Conservation (phyloP, 2,329 filamentous ascomycete species). For the Colletotrichum sidae region DNA sequence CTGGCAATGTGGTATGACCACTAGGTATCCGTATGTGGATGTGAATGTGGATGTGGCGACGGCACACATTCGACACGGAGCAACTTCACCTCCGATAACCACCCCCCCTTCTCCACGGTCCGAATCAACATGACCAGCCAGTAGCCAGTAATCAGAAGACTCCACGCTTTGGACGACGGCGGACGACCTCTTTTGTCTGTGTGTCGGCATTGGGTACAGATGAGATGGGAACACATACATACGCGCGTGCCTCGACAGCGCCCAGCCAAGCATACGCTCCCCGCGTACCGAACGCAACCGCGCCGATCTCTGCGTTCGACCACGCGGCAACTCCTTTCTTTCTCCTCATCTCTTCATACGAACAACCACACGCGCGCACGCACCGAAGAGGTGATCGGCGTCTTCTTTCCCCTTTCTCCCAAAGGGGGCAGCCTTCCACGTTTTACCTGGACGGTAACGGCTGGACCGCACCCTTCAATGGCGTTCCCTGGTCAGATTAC, state of each 20-base stretch:
- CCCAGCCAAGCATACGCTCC: constrained; percentile 14
- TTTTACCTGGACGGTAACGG: background rate
- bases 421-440: no score
- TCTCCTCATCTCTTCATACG: constrained; percentile 16
- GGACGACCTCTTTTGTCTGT: constrained; percentile 8
- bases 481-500: background rate
- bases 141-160: background rate
- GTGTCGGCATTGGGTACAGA: background rate
- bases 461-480: constrained; percentile 6
- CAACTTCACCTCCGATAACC: background rate
- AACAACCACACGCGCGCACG: background rate
- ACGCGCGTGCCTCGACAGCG: background rate
- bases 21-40: no score
- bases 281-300: constrained; percentile 27
- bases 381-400: constrained; percentile 18
- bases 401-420: constrained; percentile 23
- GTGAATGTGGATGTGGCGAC: no score
- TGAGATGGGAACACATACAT: background rate
- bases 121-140: background rate
- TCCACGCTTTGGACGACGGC: background rate
- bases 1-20: no score
- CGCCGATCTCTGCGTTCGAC: constrained; percentile 25
- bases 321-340: constrained; percentile 22
- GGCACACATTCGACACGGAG: background rate
- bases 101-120: constrained; percentile 13